Conservation (phyloP, 2,329 filamentous ascomycete genomes). For the Stromatinia cepivora region DNA sequence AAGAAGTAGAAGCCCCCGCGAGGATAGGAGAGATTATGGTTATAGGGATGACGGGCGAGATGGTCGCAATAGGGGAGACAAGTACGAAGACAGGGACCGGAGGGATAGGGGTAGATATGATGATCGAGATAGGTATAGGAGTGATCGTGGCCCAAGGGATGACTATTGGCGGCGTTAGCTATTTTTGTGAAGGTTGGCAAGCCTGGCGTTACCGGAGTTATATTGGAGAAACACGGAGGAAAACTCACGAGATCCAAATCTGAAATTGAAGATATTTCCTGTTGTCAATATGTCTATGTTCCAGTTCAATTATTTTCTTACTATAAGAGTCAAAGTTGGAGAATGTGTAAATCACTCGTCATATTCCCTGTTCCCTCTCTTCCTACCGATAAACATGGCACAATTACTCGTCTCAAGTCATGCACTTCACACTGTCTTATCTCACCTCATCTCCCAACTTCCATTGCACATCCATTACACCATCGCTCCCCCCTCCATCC, state of each 20-base stretch:
- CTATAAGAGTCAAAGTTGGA: too few relatives aligned
- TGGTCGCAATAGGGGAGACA: conserved; percentile 28
- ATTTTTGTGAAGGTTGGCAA: not conserved
- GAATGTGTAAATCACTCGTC: too few relatives aligned
- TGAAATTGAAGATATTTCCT: not conserved
- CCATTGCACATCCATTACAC: too few relatives aligned
- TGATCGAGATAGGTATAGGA: conserved; percentile 26
- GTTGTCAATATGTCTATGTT: not conserved
- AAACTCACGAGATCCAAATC: not conserved
- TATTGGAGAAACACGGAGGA: not conserved
- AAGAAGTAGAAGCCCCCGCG: conserved; percentile 40
- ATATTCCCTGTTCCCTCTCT: too few relatives aligned
- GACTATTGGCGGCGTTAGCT: conserved; percentile 18
- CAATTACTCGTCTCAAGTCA: too few relatives aligned
- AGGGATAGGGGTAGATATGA: conserved; percentile 30
- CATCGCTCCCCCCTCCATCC: too few relatives aligned
- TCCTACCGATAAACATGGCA: too few relatives aligned
- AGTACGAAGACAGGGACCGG: conserved; percentile 33
- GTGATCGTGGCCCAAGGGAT: conserved; percentile 4
- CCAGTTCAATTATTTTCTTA: too few relatives aligned
- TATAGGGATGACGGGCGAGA: conserved; percentile 30
- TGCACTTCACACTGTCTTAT: too few relatives aligned
- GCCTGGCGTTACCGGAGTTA: conserved; percentile 5
- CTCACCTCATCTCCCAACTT: too few relatives aligned
- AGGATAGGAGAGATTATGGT: conserved; percentile 28